phyloP scores from a whole-genome alignment of 352 stramenopile genomes.

The Albugo candida region DNA sequence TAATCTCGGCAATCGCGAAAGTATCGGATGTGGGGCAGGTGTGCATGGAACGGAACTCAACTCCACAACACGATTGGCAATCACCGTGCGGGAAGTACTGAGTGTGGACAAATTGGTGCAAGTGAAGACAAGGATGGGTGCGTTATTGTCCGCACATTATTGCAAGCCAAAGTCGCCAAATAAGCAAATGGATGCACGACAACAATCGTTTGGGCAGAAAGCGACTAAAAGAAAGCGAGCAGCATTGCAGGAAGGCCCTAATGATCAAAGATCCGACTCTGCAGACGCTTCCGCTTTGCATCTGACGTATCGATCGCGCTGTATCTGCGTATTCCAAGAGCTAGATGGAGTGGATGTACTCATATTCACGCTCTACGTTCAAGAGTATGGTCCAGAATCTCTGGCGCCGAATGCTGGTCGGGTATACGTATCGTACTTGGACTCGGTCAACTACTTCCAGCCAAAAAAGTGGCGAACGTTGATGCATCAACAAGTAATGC shows the following conservation, averaged over 20 bases:
- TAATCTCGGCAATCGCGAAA: constrained; percentile 64
- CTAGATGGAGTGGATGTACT: constrained; percentile 74
- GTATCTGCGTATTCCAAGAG: constrained; percentile 81
- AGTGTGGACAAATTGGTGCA: constrained; percentile 78
- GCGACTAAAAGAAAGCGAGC: constrained; percentile 43
- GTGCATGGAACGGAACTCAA: constrained; percentile 25
- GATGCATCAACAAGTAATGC: constrained; percentile 80
- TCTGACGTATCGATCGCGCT: constrained; percentile 72
- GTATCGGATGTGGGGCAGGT: too few relatives aligned
- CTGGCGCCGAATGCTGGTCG: constrained; percentile 53
- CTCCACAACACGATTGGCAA: constrained; percentile 61
- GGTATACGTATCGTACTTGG: constrained; percentile 79
- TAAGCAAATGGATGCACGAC: not conserved
- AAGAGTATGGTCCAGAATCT: constrained; percentile 67
- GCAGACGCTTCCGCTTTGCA: constrained; percentile 20
- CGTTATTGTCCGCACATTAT: constrained; percentile 45
- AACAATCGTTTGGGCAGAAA: constrained; percentile 26
- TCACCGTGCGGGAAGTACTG: constrained; percentile 73
- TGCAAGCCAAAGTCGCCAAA: not conserved
- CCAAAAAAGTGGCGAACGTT: constrained; percentile 74
- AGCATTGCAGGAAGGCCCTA: constrained; percentile 10
- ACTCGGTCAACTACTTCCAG: constrained; percentile 81
- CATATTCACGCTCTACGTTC: constrained; percentile 79
- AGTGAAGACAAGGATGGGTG: constrained; percentile 69
- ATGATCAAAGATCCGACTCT: constrained; percentile 22